Evolutionary conservation across 176 grass and related monocot genomes (phyloP), one percentile per base, ranked within the genome.

Genomic region (Oryza meyeriana): DNA sequence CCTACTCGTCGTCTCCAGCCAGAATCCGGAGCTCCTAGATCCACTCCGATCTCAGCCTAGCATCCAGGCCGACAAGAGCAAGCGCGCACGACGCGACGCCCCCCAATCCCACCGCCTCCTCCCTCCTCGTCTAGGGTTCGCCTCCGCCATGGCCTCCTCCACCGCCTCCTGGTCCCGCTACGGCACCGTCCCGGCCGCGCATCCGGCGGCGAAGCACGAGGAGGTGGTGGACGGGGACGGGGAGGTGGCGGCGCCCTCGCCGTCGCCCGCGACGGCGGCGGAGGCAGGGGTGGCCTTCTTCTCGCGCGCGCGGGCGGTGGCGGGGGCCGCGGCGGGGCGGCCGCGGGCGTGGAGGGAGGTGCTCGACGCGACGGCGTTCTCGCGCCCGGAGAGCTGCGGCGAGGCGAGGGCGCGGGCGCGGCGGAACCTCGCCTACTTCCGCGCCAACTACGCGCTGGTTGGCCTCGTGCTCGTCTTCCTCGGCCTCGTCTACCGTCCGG

Each of bases 391-490:
- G 14, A 94, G 28, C 91, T 90, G 84, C 81, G 85, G 82, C 16
- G 93, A 95, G 75, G 96, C 91, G 45, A 66, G 86, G 12, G 72
- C 84, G 12, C 79, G 91, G 3, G 83, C 89, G 5, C 93, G 90
- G 8, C 96, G 89, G n/a, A 99, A 99, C 87, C 72, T 95, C 14
- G 69, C 79, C 64, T 91, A 95, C 90, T 99, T 99, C 91, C 96
- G 93, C 34, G 90, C 93, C 42, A 99, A 99, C 77, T 99, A 99
- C 89, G 81, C 89, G 55, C 76, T 98, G 5, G 27, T 68, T 10
- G 84, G 80, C 10, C 86, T 98, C 39, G 44, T 83, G 22, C 47
- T 93, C 82, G 89, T 99, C 42, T 91, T 91, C 75, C 30, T 87
- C 52, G 76, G 89, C 74, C 86, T 99, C 76, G 50, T 99, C 76